Base-by-base conservation (phyloP, 2,329 filamentous ascomycete genomes). In the Sarocladiaceae sp. region DNA sequence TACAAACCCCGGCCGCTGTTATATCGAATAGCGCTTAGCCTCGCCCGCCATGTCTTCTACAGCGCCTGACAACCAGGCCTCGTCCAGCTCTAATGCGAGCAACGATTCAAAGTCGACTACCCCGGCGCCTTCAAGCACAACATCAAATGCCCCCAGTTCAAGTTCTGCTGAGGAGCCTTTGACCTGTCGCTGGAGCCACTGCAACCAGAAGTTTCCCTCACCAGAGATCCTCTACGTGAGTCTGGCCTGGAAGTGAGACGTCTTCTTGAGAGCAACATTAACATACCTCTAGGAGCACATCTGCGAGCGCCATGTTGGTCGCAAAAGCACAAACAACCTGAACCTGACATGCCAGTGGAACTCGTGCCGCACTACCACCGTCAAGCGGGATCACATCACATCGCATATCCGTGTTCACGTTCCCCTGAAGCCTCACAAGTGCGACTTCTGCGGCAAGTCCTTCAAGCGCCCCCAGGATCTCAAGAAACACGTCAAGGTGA, bases 401-500 rank as follows among this genome's bases (percentile, higher is more conserved):
- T 97, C 93, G 42, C 93, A 98, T 68, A 96, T 98, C 57, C 88
- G 93, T 52, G 93, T 97, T 44, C 93, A 98, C 64, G 91, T 98
- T n/a, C 93, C 93, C 1, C 74, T 98, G 49, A 98, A 98, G 76
- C 93, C 93, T 54, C 93, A 98, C 73, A 97, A 96, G 69, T 98
- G 93, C 66, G 90, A 96, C 62, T 95, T 96, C 69, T 98, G 93
- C 62, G 88, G 88, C 62, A 98, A 98, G 74, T 90, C 90, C 2
- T 98, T 98, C 78, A 98, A 98, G 80, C 86, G 93, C 26, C 93
- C 93, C 2, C 93, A 98, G 70, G 93, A 98, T 72, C 67, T 98
- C 58, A 97, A 98, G 81, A 98, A 98, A 74, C 93, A 98, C 64
- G 89, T 97, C 67, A 98, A 97, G 72, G 74, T 78, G 63, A 51